phyloP scores from a whole-genome alignment of 306 rosid species.

The Pyrus communis region DNA sequence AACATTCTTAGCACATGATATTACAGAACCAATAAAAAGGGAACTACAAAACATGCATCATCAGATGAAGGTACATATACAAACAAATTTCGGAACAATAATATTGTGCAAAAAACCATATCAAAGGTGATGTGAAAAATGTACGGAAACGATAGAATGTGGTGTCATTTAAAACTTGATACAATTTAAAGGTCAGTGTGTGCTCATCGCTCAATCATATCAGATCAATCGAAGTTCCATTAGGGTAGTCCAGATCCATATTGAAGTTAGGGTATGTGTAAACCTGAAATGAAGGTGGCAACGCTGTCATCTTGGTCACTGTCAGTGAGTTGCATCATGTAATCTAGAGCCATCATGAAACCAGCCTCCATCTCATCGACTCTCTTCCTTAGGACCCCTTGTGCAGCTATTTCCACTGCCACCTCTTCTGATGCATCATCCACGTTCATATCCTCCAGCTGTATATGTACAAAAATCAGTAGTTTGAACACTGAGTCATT shows the following conservation, averaged over 20 bases:
- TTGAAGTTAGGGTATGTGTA: background rate
- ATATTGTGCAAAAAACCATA: background rate
- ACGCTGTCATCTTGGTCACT: constrained; percentile 86
- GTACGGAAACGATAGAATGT: background rate
- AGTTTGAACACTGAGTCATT: background rate
- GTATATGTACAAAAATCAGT: background rate
- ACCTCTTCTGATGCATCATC: constrained; percentile 88
- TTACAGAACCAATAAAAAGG: background rate
- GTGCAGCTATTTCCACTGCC: constrained; percentile 95
- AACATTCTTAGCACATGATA: background rate
- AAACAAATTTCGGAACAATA: background rate
- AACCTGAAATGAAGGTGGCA: background rate
- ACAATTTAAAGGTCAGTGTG: background rate
- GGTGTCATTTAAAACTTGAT: background rate
- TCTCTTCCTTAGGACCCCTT: constrained; percentile 92
- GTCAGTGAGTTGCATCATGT: constrained; percentile 83
- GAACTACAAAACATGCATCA: background rate
- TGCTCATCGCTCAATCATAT: background rate
- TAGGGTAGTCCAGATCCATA: background rate
- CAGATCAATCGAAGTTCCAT: background rate
- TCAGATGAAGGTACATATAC: background rate
- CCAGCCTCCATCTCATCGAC: constrained; percentile 92
- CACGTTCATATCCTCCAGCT: constrained; percentile 85
- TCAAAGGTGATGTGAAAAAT: background rate
- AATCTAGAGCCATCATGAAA: constrained; percentile 89